These are phyloP conservation scores for Penicillium antarcticum DNA, from an alignment of 495 filamentous ascomycete species.

Conservation along the genomic window DNA sequence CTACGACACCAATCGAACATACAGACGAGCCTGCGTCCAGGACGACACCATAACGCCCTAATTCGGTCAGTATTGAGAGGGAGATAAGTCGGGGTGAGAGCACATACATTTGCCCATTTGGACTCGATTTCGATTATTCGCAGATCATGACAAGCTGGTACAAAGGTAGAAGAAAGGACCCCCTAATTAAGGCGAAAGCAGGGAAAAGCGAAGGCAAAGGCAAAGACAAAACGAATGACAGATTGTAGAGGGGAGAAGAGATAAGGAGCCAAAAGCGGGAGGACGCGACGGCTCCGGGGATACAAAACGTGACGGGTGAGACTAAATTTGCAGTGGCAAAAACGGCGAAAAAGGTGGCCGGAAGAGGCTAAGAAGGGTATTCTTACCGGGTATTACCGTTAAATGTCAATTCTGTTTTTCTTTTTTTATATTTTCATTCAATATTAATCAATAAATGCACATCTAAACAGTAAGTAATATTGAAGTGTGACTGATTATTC, in stretches of 20 bases:
- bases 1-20: constrained; percentile 15
- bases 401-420: constrained; percentile 2
- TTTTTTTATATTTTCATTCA: not conserved
- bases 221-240: constrained; percentile 15
- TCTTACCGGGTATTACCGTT: not conserved
- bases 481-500: no score
- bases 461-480: no score
- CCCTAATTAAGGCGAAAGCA: not conserved
- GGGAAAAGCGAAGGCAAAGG: not conserved
- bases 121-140: constrained; percentile 20
- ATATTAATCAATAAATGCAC: no score
- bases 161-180: constrained; percentile 5
- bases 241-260: not conserved
- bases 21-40: constrained; percentile 70
- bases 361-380: constrained; percentile 11
- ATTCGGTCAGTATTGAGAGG: not conserved
- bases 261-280: not conserved
- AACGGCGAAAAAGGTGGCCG: not conserved
- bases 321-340: constrained; percentile 1
- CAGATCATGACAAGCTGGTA: constrained; percentile 30
- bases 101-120: constrained; percentile 51
- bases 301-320: constrained; percentile 24
- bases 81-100: constrained; percentile 2
- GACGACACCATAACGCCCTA: constrained; percentile 64
- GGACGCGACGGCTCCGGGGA: constrained; percentile 21